phyloP scores from a whole-genome alignment of 2,329 filamentous ascomycete species.

The Aureobasidium leucospermi region DNA sequence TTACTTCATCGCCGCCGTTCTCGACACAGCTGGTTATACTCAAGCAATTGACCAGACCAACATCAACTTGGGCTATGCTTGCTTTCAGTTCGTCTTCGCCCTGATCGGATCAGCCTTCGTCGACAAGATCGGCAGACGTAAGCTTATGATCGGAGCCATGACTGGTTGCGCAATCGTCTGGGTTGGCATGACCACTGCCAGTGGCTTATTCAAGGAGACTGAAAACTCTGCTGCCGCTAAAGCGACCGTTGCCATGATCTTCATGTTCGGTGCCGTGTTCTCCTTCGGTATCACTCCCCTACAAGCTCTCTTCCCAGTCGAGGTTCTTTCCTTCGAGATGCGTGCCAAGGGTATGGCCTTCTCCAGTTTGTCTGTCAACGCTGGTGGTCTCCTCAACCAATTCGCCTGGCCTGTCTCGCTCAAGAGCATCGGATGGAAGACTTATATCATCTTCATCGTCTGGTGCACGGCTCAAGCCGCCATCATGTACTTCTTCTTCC shows the following conservation, averaged over 20 bases:
- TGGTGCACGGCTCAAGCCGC: conserved; percentile 12
- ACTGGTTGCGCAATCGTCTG: conserved; percentile 23
- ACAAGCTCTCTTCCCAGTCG: conserved; percentile 35
- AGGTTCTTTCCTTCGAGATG: conserved; percentile 42
- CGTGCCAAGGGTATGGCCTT: conserved; percentile 39
- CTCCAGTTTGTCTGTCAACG: conserved; percentile 35
- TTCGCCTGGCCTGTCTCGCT: conserved; percentile 23
- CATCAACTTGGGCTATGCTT: conserved; percentile 47
- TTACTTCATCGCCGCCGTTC: conserved; percentile 33
- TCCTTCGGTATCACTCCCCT: conserved; percentile 29
- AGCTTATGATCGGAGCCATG: conserved; percentile 26
- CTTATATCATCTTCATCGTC: conserved; percentile 23
- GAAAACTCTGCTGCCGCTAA: conserved; percentile 21
- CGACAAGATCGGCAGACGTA: conserved; percentile 37
- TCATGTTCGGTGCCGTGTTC: conserved; percentile 26
- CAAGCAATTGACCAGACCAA: conserved; percentile 29
- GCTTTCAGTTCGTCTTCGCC: conserved; percentile 49
- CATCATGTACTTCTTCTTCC: conserved; percentile 29
- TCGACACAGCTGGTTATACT: conserved; percentile 31
- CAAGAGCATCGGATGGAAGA: conserved; percentile 22
- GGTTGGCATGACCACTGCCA: conserved; percentile 34
- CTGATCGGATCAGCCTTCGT: conserved; percentile 23
- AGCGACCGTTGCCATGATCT: conserved; percentile 29
- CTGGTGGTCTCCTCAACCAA: conserved; percentile 36
- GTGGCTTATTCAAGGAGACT: conserved; percentile 20